phyloP scores from a whole-genome alignment of 148 eudicot genomes.

The Rhododendron griersonianum region DNA sequence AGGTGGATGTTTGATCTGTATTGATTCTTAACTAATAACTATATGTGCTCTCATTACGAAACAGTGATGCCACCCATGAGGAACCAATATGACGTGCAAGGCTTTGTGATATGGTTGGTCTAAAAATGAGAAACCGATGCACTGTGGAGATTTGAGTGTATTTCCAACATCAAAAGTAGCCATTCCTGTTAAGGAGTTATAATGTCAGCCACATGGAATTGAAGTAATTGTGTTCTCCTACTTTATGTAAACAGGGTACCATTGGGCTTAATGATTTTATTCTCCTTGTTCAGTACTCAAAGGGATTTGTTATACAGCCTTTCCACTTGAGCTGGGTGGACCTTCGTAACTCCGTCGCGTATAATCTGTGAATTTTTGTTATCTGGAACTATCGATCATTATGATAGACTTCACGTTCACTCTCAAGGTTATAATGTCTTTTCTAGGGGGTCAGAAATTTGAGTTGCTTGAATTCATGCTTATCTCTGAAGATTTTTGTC shows the following conservation, averaged over 20 bases:
- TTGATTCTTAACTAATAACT: neutral
- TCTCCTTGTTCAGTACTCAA: neutral
- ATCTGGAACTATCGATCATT: neutral
- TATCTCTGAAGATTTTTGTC: neutral
- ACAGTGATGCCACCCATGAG: neutral
- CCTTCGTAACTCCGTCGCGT: neutral
- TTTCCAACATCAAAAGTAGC: neutral
- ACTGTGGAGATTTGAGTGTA: neutral
- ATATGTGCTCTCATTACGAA: neutral
- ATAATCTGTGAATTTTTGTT: neutral
- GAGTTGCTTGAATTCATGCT: neutral
- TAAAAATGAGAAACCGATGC: neutral
- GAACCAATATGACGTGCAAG: neutral
- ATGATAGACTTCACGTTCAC: neutral
- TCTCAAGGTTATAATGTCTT: neutral
- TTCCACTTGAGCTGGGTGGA: neutral
- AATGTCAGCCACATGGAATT: neutral
- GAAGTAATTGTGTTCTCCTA: neutral
- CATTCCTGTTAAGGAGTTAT: neutral
- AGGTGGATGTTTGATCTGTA: neutral
- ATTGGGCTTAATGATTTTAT: neutral
- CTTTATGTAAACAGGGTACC: neutral
- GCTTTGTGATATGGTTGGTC: neutral
- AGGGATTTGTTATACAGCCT: neutral
- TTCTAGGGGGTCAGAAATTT: neutral